phyloP scores from a whole-genome alignment of 2,329 filamentous ascomycete genomes.

The Colletotrichum plurivorum region DNA sequence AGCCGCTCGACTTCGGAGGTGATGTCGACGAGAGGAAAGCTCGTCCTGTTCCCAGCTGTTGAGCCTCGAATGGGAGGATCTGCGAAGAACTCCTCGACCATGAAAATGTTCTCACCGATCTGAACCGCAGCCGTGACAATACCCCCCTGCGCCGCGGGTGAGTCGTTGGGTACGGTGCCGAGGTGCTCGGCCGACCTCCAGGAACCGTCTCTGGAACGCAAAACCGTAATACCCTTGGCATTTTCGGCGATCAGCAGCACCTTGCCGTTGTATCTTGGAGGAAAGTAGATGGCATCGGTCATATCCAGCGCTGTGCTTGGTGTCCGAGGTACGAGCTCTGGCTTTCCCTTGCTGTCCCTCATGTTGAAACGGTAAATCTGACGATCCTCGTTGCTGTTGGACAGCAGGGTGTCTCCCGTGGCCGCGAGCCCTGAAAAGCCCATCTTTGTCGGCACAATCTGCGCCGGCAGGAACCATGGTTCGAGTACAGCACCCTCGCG shows the following conservation, averaged over 20 bases:
- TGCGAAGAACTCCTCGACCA: conserved; percentile 36
- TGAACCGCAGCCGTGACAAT: conserved; percentile 29
- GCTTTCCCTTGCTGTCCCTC: conserved; percentile 32
- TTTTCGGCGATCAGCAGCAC: conserved; percentile 52
- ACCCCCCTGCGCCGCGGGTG: conserved; percentile 27
- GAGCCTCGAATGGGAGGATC: conserved; percentile 23
- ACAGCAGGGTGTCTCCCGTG: conserved; percentile 32
- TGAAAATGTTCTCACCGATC: conserved; percentile 35
- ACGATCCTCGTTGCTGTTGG: conserved; percentile 34
- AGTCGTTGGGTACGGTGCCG: conserved; percentile 48
- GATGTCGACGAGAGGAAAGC: conserved; percentile 37
- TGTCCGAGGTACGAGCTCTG: conserved; percentile 37
- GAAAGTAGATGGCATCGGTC: conserved; percentile 51
- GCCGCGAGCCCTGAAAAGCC: conserved; percentile 42
- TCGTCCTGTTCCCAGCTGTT: conserved; percentile 29
- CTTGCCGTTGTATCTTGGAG: conserved; percentile 49
- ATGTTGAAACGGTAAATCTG: conserved; percentile 42
- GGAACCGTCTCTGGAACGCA: conserved; percentile 50
- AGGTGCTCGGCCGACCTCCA: conserved; percentile 54
- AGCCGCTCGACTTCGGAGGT: conserved; percentile 22
- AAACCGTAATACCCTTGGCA: conserved; percentile 50
- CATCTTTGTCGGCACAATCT: conserved; percentile 31
- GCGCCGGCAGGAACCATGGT: conserved; percentile 41
- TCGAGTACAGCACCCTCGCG: conserved; percentile 23
- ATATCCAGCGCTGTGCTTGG: conserved; percentile 24